Evolutionary conservation across 305 asterid genomes (phyloP), one percentile per base, ranked within the genome.

Genomic region (Fraxinus xanthoxyloides): DNA sequence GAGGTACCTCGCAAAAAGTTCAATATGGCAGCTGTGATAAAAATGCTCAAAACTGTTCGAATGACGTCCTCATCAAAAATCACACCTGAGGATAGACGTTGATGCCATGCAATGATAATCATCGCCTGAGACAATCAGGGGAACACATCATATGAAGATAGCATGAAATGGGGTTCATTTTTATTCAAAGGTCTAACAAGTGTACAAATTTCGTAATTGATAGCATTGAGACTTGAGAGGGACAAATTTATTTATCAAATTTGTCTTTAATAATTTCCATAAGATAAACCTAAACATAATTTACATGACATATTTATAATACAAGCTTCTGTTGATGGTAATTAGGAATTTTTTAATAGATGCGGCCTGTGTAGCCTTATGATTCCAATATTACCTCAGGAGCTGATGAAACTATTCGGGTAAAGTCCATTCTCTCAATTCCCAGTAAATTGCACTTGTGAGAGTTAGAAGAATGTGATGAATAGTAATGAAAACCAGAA

Each of bases 81-180:
- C 34, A 85, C 89, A 84, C 84, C 82, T 59, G 97, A 85, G 85
- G 92, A 87, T 81, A 89, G 88, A 65, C 90, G 86, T 81, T 90
- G 93, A 82, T 92, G 97, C 98, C 98, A 97, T 86, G 98, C 97
- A 89, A 97, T 87, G 83, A 95, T 92, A 76, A 95, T 85, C 99
- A 97, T 95, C 61, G 97, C 99, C 99, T 97, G 96, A 81, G 69
- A 85, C 63, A 74, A 77, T n/a, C 40, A 54, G 13, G 32, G 73
- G 46, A 9, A 7, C 4, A 1, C 36, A 77, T 30, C 69, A 6
- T n/a, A 23, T 56, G 15, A 75, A 75, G 76, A 54, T 70, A 70
- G 75, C 74, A 72, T n/a, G 46, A 63, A 63, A 63, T 24, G n/a
- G 13, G 69, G 72, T 63, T 24, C 34, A 63, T 63, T 63, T 63